These are phyloP conservation scores for Aphanomyces invadans DNA, from an alignment of 352 stramenopile species.

Conservation along the genomic window DNA sequence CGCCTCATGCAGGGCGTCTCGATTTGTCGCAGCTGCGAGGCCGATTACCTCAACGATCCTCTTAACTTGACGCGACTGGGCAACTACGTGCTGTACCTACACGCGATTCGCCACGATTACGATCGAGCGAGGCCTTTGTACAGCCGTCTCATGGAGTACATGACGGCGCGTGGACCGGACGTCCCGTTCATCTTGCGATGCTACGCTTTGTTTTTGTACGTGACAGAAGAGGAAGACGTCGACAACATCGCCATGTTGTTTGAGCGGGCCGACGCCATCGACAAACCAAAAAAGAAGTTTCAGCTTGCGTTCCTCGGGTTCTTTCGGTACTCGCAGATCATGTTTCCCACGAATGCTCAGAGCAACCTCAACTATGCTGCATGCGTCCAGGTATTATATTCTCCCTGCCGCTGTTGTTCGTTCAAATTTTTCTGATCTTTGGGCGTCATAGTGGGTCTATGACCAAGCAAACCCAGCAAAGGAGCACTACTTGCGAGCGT, in stretches of 20 bases:
- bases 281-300: conserved; percentile 57
- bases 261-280: conserved; percentile 40
- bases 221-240: conserved; percentile 63
- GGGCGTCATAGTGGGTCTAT: conserved; percentile 48
- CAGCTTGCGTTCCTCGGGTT: conserved; percentile 71
- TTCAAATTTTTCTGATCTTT: neutral
- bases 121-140: conserved; percentile 67
- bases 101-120: conserved; percentile 71
- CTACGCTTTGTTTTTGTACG: conserved; percentile 63
- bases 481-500: conserved; percentile 54
- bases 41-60: conserved; percentile 65
- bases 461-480: conserved; percentile 49
- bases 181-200: conserved; percentile 72
- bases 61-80: conserved; percentile 63
- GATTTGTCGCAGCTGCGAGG: conserved; percentile 62
- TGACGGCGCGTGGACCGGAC: conserved; percentile 64
- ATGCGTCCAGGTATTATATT: conserved; percentile 31
- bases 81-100: conserved; percentile 78
- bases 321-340: conserved; percentile 62
- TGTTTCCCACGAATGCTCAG: conserved; percentile 48
- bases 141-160: conserved; percentile 54
- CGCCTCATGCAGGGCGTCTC: conserved; percentile 53
- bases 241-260: conserved; percentile 62
- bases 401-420: neutral
- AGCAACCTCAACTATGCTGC: conserved; percentile 75